Evolutionary conservation across 2,329 filamentous ascomycete species (phyloP), one percentile per base, ranked within the genome.

Genomic region (Cercospora sp.): DNA sequence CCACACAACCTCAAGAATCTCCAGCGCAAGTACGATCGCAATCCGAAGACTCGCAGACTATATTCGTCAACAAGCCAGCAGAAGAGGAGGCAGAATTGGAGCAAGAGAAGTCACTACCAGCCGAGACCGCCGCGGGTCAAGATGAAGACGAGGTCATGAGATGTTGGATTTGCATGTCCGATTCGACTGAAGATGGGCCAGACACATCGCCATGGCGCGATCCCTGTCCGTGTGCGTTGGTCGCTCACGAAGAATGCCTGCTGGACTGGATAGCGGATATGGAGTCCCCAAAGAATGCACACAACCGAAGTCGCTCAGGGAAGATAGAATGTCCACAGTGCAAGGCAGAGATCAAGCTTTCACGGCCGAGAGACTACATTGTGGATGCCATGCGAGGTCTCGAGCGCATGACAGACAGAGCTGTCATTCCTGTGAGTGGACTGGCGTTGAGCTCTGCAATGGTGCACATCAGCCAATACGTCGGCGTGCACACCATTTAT

Each of bases 211-310:
- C 85, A 72, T 99, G 95, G 94, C 89, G 92, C 55, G 91, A 91
- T 64, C 94, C 95, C 1, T 99, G 95, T 78, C 91, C 90, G 0
- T 99, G 95, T 80, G 93, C 92, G 12, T 85, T 99, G 45, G 91
- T 92, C 65, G 95, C 94, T 1, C 95, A 99, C 78, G 93, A 98
- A 78, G 87, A 89, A 68, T 97, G 94, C 78, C 85, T 98, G 72
- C 84, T 98, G 45, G 91, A 93, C 75, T 99, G 94, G 94, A 90
- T 98, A 18, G 90, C 92, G n/a, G 93, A 97, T 77, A 87, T 93
- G 76, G 93, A 97, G 80, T 83, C 86, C 23, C 86, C 87, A 1
- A 85, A 82, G 42, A 80, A 86, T 18, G 76, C 82, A 69, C 81
- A 82, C 71, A 79, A 82, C 72, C 79, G 69, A 83, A 76, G 26